A percentile compares a stretch with the other conserved stretches of the same genome.
Conservation (phyloP, 2,329 filamentous ascomycete genomes). For the Zymoseptoria passerinii region DNA sequence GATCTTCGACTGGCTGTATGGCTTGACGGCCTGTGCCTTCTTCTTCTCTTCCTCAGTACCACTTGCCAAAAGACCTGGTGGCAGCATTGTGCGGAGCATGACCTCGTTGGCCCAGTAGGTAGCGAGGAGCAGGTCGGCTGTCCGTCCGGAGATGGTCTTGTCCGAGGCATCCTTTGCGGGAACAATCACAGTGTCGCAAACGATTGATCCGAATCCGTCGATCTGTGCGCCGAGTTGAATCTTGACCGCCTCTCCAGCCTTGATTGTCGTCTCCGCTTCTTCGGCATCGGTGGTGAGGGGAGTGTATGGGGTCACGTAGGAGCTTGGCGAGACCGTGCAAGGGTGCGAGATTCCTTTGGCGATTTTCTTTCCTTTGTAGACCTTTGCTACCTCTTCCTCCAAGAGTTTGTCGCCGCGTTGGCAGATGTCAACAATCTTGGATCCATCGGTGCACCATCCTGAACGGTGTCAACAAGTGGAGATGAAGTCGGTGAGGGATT, state of each 20-base stretch:
- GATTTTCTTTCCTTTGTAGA: slow-evolving; percentile 98
- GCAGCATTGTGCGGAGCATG: slow-evolving; percentile 80
- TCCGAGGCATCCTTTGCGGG: slow-evolving; percentile 45
- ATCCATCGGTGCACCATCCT: slow-evolving; percentile 69
- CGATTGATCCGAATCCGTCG: slow-evolving; percentile 91
- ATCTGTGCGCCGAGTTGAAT: slow-evolving; percentile 99
- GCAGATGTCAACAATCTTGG: slow-evolving; percentile 90
- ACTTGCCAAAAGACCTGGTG: slow-evolving; percentile 72
- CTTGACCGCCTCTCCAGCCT: slow-evolving; percentile 84
- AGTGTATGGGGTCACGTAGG: slow-evolving; percentile 94
- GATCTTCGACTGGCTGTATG: slow-evolving; percentile 79
- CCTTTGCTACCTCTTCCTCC: slow-evolving; percentile 86
- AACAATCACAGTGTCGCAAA: slow-evolving; percentile 85
- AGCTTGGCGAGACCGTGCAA: slow-evolving; percentile 86
- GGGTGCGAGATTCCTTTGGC: slow-evolving; percentile 90
- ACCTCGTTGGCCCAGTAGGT: slow-evolving; percentile 95
- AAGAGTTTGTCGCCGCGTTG: slow-evolving; percentile 92
- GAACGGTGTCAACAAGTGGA: slow-evolving; percentile 15
- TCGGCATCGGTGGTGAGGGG: slow-evolving; percentile 77
- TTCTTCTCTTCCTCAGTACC: slow-evolving; percentile 93
- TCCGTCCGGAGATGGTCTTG: slow-evolving; percentile 55
- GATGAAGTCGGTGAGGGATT: slow-evolving; percentile 1
- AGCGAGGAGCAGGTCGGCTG: slow-evolving; percentile 81
- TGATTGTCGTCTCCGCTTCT: slow-evolving; percentile 71
- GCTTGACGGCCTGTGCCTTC: slow-evolving; percentile 70